A percentile compares a stretch with the other conserved stretches of the same genome.
Evolutionary conservation across 2,329 filamentous ascomycete species (phyloP).

Genomic region (Rhynchosporium agropyri): DNA sequence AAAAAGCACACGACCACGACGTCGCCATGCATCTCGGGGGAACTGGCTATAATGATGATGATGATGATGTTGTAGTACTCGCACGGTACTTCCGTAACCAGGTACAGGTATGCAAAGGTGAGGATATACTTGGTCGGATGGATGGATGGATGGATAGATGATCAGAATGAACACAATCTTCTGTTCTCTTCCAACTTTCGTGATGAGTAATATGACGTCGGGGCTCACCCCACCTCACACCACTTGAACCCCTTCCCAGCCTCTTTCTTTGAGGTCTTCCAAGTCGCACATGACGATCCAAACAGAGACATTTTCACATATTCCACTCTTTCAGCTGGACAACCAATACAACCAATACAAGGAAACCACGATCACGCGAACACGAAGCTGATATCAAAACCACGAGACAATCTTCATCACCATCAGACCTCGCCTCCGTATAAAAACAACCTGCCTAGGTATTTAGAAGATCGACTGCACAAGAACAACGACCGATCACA

Average conservation of each 20-base stretch:
- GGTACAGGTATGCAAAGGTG: not conserved
- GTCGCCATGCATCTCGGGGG: slow-evolving; percentile 6
- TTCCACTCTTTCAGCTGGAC: slow-evolving; percentile 10
- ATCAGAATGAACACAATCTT: too few relatives aligned
- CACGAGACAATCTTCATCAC: slow-evolving; percentile 15
- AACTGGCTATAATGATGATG: too few relatives aligned
- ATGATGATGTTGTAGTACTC: too few relatives aligned
- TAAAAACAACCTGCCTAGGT: not conserved
- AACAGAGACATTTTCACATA: slow-evolving; percentile 11
- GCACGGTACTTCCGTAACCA: not conserved
- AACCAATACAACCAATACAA: slow-evolving; percentile 4
- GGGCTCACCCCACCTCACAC: not conserved
- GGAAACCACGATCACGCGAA: slow-evolving; percentile 13
- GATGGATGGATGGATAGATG: slow-evolving; percentile 15
- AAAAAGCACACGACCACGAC: slow-evolving; percentile 21
- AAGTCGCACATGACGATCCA: slow-evolving; percentile 12
- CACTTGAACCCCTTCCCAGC: slow-evolving; percentile 4
- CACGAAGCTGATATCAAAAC: slow-evolving; percentile 20
- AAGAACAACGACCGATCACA: not conserved
- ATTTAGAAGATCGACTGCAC: not conserved
- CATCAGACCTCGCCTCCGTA: not conserved
- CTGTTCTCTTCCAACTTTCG: not conserved
- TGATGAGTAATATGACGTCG: slow-evolving; percentile 27
- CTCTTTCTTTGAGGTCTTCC: not conserved
- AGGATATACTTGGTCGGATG: slow-evolving; percentile 7